Base-by-base conservation (phyloP, 257 asterid species). In the Solanum clarkiae region DNA sequence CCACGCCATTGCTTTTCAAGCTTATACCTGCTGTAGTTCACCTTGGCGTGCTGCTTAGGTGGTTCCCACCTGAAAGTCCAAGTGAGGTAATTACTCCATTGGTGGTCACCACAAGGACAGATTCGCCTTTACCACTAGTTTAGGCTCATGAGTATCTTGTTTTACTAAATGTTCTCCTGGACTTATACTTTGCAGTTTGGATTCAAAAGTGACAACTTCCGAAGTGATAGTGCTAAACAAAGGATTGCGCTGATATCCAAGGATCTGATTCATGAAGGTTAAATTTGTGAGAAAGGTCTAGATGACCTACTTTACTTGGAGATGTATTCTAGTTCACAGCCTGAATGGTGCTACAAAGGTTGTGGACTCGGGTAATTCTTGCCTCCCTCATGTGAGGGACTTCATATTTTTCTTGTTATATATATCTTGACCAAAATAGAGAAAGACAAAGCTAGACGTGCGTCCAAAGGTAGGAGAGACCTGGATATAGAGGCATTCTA, bases 1-100 rank as follows among this genome's bases (percentile, higher is more conserved):
- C 98, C 13, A 96, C 99, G 45, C 98, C 98, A 69, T 87, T 96
- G 91, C 96, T 96, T 86, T 95, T 96, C 95, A 95, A 96, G 92
- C 89, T 96, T 85, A 94, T 96, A 88, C 99, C 99, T 80, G 98
- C 93, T 42, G 97, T 96, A 40, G 93, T 95, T 88, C 98, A 96
- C 89, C 98, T 95, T 68, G 98, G 99, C 10, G 92, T 96, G 80
- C 89, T 96, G 88, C 85, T 96, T 83, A 93, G 98, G 87, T 96
- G 99, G 98, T 96, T 95, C 89, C 80, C 97, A 53, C 97, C 96
- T 22, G 99, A 96, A 80, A 90, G 86, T 84, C 97, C 88, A 89
- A 86, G 80, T 26, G 99, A 96, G 98, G 98, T 96, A 91, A 88
- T 77, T 40, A 42, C 47, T 80, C 85, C 77, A 72, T 14, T 75